Base-by-base conservation (phyloP, 441 rosid genomes). In the Gossypium gossypioides region DNA sequence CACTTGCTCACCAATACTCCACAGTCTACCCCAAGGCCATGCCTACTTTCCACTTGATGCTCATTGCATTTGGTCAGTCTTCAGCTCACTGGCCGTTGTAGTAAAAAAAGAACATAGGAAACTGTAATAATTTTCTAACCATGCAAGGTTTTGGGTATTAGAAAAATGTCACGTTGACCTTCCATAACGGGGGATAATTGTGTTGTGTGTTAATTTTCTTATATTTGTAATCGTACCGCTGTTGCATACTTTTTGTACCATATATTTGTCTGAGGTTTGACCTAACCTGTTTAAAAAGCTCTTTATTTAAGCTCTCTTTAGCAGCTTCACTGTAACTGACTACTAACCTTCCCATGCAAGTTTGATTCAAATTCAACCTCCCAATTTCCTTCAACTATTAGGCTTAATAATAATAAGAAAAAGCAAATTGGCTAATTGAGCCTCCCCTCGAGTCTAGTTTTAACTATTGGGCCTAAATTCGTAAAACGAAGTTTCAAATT, bases 1-100 rank as follows among this genome's bases (percentile, higher is more conserved):
- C 91, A 86, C 52, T 79, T 91, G 89, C 92, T 93, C 52, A 78
- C 87, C 6, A 87, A 86, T 48, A 86, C 82, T 65, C 89, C 92
- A 1, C 81, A 74, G 54, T 67, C 88, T 16, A 69, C 81, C 21
- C 74, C 85, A 5, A 55, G 54, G 16, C 74, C 84, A 6, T 80
- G 76, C 74, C 79, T 88, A 37, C 68, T 86, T 60, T 32, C 78
- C 32, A 80, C 82, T 44, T 84, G 76, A 65, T 73, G 59, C 59
- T 55, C 62, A 65, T 8, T 34, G 56, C 46, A 6, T 34, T 34
- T 37, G 21, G 52, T 60, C 65, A 27, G 4, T 5, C 29, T 9
- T 21, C 69, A 42, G 32, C 19, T 42, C 69, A 22, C 40, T 42
- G 69, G 16, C 71, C 15, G 50, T 22, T 25, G 58, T 15, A 12